Evolutionary conservation across 768 basidiomycete genomes (phyloP).

Genomic region (Sarcodon sp.): DNA sequence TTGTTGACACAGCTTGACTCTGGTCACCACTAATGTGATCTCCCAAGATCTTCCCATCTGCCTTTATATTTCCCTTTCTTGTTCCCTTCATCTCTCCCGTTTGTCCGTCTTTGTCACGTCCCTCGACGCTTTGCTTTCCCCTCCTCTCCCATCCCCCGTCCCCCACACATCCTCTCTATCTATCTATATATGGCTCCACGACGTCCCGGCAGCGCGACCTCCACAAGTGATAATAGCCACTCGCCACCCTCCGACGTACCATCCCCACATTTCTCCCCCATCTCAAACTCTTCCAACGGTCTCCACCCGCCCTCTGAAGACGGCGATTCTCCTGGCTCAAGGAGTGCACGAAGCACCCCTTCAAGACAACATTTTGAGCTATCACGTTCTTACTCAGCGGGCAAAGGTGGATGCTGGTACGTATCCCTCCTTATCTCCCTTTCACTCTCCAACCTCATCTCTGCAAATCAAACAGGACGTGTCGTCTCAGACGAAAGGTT

Average conservation of each 20-base stretch:
- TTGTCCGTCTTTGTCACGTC: neutral
- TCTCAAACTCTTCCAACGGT: constrained; percentile 5
- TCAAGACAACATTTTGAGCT: constrained; percentile 22
- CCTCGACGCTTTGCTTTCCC: neutral
- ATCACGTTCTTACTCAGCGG: constrained; percentile 24
- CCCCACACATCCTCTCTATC: constrained; percentile 1
- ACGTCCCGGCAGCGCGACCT: constrained; percentile 5
- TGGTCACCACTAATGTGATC: neutral
- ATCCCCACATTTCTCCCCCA: constrained; percentile 8
- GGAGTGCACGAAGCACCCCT: constrained; percentile 31
- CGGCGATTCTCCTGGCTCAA: constrained; percentile 7
- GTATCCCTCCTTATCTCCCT: constrained; percentile 15
- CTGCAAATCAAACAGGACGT: constrained; percentile 42
- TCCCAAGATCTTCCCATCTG: neutral
- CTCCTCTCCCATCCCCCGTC: neutral
- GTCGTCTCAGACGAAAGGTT: constrained; percentile 74
- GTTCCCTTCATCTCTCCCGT: neutral
- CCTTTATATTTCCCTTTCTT: neutral
- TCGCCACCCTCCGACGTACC: constrained; percentile 10
- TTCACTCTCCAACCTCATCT: neutral
- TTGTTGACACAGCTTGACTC: neutral
- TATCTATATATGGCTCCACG: neutral
- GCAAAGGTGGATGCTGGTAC: constrained; percentile 74
- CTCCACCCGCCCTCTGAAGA: constrained; percentile 9
- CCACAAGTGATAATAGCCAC: constrained; percentile 8